These are phyloP conservation scores for Citrullus mucosospermus DNA, from an alignment of 306 rosid genomes.

Conservation along the genomic window DNA sequence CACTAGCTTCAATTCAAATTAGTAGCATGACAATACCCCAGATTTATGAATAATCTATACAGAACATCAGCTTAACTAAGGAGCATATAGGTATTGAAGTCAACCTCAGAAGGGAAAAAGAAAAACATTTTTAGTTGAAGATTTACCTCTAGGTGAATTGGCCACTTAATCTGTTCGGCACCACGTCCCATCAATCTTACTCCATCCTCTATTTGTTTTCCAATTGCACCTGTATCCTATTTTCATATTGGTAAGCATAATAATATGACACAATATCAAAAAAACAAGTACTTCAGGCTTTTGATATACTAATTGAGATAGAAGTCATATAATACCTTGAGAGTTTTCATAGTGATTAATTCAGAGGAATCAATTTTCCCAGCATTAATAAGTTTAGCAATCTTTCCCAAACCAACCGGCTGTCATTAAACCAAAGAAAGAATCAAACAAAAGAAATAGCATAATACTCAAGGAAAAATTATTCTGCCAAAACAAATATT, in stretches of 20 bases:
- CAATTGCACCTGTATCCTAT: conserved; percentile 82
- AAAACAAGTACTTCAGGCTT: conserved; percentile 8
- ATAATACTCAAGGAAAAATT: not conserved
- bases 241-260: conserved; percentile 16
- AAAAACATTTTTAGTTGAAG: conserved; percentile 1
- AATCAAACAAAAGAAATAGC: not conserved
- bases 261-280: conserved; percentile 17
- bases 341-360: conserved; percentile 85
- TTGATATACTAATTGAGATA: conserved; percentile 10
- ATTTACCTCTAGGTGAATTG: conserved; percentile 80
- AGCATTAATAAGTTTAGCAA: conserved; percentile 67
- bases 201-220: conserved; percentile 86
- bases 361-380: conserved; percentile 90
- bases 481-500: not conserved
- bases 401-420: conserved; percentile 90
- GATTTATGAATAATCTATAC: not conserved
- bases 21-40: not conserved
- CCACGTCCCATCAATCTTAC: conserved; percentile 97
- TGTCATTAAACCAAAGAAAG: conserved; percentile 17
- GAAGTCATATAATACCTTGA: conserved; percentile 44
- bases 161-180: conserved; percentile 81
- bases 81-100: not conserved
- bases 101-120: conserved; percentile 5
- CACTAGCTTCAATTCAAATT: not conserved
- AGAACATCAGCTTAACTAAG: not conserved